Evolutionary conservation across 129 eudicot genomes (phyloP), one percentile per base, ranked within the genome.

Genomic region (Artemisia tridentata): DNA sequence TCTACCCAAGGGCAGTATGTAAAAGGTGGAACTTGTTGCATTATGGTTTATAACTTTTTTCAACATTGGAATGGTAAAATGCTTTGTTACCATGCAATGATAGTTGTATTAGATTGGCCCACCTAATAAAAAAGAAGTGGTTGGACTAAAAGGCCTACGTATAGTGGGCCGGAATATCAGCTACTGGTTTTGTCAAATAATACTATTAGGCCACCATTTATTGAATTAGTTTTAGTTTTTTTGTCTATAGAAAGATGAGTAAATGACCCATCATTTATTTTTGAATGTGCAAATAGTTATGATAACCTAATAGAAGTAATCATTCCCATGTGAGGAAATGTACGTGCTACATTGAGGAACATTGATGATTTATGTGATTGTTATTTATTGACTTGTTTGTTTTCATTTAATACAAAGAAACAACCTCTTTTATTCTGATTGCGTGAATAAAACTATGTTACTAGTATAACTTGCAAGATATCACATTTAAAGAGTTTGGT

Each of bases 261-360:
- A 43, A 23, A 47, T 47, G 46, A 20, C 25, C 57, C n/a, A 57
- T 56, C 27, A 70, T 41, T 71, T 45, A 23, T 48, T 48, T 5
- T 11, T 17, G 17, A 6, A 61, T 48, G 12, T 60, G 14, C 16
- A 47, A 60, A 27, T 29, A 60, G 50, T 48, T 16, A 63, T 60
- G 20, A 14, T 34, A 62, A 31, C 67, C 66, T 31, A 62, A 31
- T 60, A 17, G 27, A 27, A 60, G 52, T 61, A 61, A 63, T 12
- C 17, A 60, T 48, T 62, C 76, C 76, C 49, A 72, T 72, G 51
- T 45, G 69, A 29, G 43, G 63, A 61, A 61, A 20, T 16, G 69
- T 41, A 38, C 11, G 61, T 20, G 41, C 5, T 47, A 47, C 55
- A 45, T 1, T 1, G 5, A 65, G 71, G 18, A 21, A 10, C 53